Evolutionary conservation across 2,329 filamentous ascomycete genomes (phyloP).

Genomic region (Fusarium nygamai): DNA sequence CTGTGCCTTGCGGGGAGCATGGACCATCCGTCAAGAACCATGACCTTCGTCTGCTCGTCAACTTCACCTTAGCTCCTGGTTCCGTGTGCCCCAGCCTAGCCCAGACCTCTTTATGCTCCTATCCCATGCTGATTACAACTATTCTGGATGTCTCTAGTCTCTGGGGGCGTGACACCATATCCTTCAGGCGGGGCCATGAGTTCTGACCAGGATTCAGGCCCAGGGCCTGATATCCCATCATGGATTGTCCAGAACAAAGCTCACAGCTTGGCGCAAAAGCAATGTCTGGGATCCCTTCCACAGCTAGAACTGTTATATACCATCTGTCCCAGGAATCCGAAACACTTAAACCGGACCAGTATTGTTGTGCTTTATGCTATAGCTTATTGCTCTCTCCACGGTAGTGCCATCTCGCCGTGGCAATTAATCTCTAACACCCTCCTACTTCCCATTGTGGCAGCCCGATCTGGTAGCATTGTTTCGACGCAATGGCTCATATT

Average conservation of each 20-base stretch:
- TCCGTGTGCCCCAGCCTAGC: slow-evolving; percentile 11
- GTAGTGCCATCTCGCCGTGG: slow-evolving; percentile 35
- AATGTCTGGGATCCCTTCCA: slow-evolving; percentile 41
- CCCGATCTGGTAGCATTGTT: slow-evolving; percentile 32
- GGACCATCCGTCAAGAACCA: slow-evolving; percentile 5
- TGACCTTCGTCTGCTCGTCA: slow-evolving; percentile 15
- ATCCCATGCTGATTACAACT: slow-evolving; percentile 37
- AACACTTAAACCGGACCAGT: slow-evolving; percentile 39
- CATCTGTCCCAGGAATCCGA: slow-evolving; percentile 42
- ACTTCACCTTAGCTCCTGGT: slow-evolving; percentile 23
- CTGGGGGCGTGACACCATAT: slow-evolving; percentile 24
- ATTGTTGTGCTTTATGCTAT: slow-evolving; percentile 36
- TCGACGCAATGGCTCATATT: slow-evolving; percentile 68
- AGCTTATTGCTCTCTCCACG: slow-evolving; percentile 29
- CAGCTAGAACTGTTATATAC: slow-evolving; percentile 41
- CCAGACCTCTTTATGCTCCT: slow-evolving; percentile 27
- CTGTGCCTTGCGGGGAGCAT: slow-evolving; percentile 26
- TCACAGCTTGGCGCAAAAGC: slow-evolving; percentile 37
- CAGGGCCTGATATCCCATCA: slow-evolving; percentile 26
- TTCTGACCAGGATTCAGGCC: slow-evolving; percentile 18
- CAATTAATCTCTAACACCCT: slow-evolving; percentile 41
- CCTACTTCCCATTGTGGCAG: slow-evolving; percentile 36
- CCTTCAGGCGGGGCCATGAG: slow-evolving; percentile 23
- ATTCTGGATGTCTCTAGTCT: slow-evolving; percentile 39
- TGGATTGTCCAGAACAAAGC: slow-evolving; percentile 34